A percentile compares a stretch with the other conserved stretches of the same genome.
phyloP scores from a whole-genome alignment of 306 rosid species.

The Clitoria ternatea region DNA sequence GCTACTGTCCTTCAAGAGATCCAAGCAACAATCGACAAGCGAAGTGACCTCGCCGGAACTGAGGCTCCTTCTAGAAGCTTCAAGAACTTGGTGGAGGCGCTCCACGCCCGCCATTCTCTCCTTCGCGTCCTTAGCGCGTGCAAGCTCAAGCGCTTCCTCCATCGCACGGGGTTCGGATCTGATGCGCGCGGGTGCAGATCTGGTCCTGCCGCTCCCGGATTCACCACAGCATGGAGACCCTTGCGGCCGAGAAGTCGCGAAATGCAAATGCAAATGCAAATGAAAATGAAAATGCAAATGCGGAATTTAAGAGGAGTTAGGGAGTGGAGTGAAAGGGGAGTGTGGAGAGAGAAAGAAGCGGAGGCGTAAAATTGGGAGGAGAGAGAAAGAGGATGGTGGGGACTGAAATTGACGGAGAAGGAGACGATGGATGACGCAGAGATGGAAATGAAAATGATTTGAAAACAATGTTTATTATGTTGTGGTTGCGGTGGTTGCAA shows the following conservation, averaged over 20 bases:
- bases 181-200: slow-evolving; percentile 35
- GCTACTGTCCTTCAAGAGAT: slow-evolving; percentile 92
- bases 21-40: slow-evolving; percentile 82
- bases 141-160: slow-evolving; percentile 97
- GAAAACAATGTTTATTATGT: background rate
- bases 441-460: slow-evolving; percentile 2
- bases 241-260: background rate
- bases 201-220: background rate
- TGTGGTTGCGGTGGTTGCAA: slow-evolving; percentile 14
- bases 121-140: slow-evolving; percentile 91
- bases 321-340: slow-evolving; percentile 4
- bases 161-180: slow-evolving; percentile 42
- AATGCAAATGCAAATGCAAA: background rate
- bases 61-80: slow-evolving; percentile 80
- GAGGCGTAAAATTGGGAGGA: slow-evolving; percentile 5
- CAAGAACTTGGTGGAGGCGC: slow-evolving; percentile 80
- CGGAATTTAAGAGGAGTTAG: background rate
- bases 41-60: slow-evolving; percentile 64
- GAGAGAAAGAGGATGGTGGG: background rate
- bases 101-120: slow-evolving; percentile 99
- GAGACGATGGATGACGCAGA: slow-evolving; percentile 12
- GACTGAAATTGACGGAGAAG: slow-evolving; percentile 4
- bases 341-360: slow-evolving; percentile 10
- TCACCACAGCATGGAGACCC: background rate
- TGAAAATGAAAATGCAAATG: background rate